Conservation (phyloP, 2,329 filamentous ascomycete genomes). For the Aspergillus caelatus region DNA sequence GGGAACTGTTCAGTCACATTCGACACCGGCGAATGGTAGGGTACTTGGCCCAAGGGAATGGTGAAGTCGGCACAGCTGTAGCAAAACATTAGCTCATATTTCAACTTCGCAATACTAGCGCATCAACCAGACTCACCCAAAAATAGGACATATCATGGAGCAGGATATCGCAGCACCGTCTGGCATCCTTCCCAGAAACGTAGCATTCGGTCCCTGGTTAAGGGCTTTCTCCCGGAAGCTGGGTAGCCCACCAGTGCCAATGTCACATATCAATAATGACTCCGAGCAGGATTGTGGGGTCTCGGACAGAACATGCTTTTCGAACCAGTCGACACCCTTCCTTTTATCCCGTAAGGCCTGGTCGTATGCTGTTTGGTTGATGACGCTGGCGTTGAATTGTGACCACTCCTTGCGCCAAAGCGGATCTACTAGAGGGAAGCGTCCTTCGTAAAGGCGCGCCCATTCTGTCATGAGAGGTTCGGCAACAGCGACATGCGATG, state of each 20-base stretch:
- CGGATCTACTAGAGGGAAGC: slow-evolving; percentile 16
- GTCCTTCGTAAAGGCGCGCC: slow-evolving; percentile 5
- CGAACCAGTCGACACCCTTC: slow-evolving; percentile 27
- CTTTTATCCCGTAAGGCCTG: slow-evolving; percentile 3
- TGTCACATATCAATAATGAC: slow-evolving; percentile 30
- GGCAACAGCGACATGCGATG: slow-evolving; percentile 10
- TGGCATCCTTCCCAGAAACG: slow-evolving; percentile 8
- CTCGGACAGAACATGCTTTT: slow-evolving; percentile 25
- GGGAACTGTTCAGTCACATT: slow-evolving; percentile 12
- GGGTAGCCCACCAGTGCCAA: slow-evolving; percentile 25
- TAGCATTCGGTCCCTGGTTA: slow-evolving; percentile 16
- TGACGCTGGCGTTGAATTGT: slow-evolving; percentile 4
- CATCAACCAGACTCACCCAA: slow-evolving; percentile 10
- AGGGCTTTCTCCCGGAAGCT: slow-evolving; percentile 17
- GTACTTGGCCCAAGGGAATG: slow-evolving; percentile 15
- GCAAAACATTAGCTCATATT: not conserved
- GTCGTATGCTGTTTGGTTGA: slow-evolving; percentile 8
- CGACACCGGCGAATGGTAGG: slow-evolving; percentile 9
- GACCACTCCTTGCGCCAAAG: slow-evolving; percentile 10
- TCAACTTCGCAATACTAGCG: not conserved
- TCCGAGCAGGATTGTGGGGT: slow-evolving; percentile 29
- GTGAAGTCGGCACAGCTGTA: slow-evolving; percentile 14
- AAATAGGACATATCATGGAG: slow-evolving; percentile 13
- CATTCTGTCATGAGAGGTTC: slow-evolving; percentile 11
- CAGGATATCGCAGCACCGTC: slow-evolving; percentile 6